Percentiles rank a stretch among this genome's conserved stretches.
These are phyloP conservation scores for Jacaranda copaia DNA, from an alignment of 257 asterid species.

Conservation along the genomic window DNA sequence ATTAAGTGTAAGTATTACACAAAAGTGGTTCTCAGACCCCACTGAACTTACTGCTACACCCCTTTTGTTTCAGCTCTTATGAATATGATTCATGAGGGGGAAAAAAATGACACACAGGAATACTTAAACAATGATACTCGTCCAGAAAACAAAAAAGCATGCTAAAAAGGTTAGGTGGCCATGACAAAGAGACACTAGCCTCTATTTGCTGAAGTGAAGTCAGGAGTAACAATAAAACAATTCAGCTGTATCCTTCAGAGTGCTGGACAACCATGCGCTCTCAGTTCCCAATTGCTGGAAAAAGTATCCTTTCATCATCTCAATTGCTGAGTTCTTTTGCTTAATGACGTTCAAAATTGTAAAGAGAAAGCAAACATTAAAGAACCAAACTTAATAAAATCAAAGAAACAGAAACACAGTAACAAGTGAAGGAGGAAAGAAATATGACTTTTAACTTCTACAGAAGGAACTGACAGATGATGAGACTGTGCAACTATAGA, in stretches of 20 bases:
- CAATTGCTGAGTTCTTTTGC: background rate
- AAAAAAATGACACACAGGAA: background rate
- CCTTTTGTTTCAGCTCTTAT: background rate
- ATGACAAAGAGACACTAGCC: slow-evolving; percentile 44
- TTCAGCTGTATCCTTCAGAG: slow-evolving; percentile 10
- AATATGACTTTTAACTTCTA: too few relatives aligned
- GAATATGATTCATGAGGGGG: background rate
- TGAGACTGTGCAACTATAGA: background rate
- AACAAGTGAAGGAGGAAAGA: background rate
- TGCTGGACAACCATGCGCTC: slow-evolving; percentile 28
- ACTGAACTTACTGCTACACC: background rate
- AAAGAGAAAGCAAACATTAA: background rate
- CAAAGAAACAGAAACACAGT: background rate
- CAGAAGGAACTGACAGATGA: background rate
- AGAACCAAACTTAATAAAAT: background rate
- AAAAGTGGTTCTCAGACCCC: background rate
- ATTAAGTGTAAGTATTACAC: too few relatives aligned
- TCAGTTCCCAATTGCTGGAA: slow-evolving; percentile 16
- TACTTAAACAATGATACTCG: background rate
- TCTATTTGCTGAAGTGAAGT: slow-evolving; percentile 23
- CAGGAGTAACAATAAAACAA: slow-evolving; percentile 19
- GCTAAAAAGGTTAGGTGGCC: slow-evolving; percentile 34
- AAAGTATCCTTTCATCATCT: background rate
- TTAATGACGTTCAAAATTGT: background rate
- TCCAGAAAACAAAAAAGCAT: background rate